Evolutionary conservation across 2,329 filamentous ascomycete genomes (phyloP).

Genomic region (Aureobasidium sp.): DNA sequence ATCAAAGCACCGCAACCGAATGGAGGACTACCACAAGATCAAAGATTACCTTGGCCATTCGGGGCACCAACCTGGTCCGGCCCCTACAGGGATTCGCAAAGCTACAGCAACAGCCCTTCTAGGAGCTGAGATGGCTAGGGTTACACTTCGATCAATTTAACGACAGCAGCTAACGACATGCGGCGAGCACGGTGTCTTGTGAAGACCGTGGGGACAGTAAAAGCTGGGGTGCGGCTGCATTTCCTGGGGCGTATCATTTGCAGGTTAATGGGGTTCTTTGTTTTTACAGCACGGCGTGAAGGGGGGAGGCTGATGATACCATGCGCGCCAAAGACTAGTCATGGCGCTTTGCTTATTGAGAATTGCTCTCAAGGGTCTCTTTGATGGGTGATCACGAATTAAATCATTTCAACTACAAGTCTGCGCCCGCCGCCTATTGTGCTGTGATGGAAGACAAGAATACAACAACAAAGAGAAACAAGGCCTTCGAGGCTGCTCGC

Average conservation of each 20-base stretch:
- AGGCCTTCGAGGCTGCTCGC: background rate
- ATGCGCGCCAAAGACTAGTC: background rate
- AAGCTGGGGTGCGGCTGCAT: slow-evolving; percentile 1
- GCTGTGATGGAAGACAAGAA: too few species aligned
- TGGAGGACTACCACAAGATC: slow-evolving; percentile 7
- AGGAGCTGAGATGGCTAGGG: background rate
- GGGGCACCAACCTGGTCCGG: slow-evolving; percentile 5
- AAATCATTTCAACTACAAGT: background rate
- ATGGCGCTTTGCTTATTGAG: slow-evolving; percentile 1
- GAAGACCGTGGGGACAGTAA: background rate
- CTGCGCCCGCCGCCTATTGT: too few species aligned
- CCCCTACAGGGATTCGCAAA: slow-evolving; percentile 8
- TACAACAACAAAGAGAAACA: background rate
- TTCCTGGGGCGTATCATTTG: background rate
- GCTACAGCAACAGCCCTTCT: slow-evolving; percentile 12
- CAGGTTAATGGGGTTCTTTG: slow-evolving; percentile 2
- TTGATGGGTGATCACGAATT: background rate
- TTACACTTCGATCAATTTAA: background rate
- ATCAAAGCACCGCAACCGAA: slow-evolving; percentile 22
- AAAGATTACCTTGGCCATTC: slow-evolving; percentile 11
- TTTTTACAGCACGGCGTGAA: slow-evolving; percentile 4
- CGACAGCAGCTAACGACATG: slow-evolving; percentile 3
- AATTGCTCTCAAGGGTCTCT: background rate
- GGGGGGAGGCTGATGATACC: background rate
- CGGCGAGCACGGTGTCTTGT: slow-evolving; percentile 6